phyloP scores from a whole-genome alignment of 2,329 filamentous ascomycete genomes.

The Ophidiomyces ophidiicola region DNA sequence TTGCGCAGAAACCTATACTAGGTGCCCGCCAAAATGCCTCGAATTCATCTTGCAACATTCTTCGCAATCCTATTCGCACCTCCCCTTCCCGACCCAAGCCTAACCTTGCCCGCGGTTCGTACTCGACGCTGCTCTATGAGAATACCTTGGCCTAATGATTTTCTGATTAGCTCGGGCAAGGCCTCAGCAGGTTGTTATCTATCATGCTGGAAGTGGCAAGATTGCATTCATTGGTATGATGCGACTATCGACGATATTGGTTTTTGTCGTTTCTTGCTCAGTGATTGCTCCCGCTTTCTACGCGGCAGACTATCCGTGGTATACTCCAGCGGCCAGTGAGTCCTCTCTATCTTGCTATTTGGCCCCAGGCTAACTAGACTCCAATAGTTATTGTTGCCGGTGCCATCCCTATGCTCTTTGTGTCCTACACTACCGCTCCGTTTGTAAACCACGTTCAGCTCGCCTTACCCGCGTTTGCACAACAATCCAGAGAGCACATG shows the following conservation, averaged over 20 bases:
- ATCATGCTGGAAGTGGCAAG: constrained; percentile 57
- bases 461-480: constrained; percentile 53
- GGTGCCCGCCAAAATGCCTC: constrained; percentile 1
- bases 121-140: background rate
- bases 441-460: constrained; percentile 63
- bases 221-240: constrained; percentile 57
- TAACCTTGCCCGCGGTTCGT: constrained; percentile 4
- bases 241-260: constrained; percentile 58
- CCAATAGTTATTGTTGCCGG: constrained; percentile 46
- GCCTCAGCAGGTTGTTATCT: constrained; percentile 50
- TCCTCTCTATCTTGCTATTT: constrained; percentile 2
- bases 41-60: constrained; percentile 6
- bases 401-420: constrained; percentile 51
- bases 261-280: constrained; percentile 54
- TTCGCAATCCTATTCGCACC: constrained; percentile 9
- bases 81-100: constrained; percentile 9
- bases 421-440: constrained; percentile 53
- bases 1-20: background rate
- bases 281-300: constrained; percentile 50
- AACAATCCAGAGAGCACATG: constrained; percentile 43
- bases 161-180: constrained; percentile 20
- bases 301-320: constrained; percentile 33
- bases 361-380: constrained; percentile 5
- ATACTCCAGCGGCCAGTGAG: constrained; percentile 32
- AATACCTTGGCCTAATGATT: constrained; percentile 11